Evolutionary conservation across 2,329 filamentous ascomycete genomes (phyloP).

Genomic region (Cladosporium sp.): DNA sequence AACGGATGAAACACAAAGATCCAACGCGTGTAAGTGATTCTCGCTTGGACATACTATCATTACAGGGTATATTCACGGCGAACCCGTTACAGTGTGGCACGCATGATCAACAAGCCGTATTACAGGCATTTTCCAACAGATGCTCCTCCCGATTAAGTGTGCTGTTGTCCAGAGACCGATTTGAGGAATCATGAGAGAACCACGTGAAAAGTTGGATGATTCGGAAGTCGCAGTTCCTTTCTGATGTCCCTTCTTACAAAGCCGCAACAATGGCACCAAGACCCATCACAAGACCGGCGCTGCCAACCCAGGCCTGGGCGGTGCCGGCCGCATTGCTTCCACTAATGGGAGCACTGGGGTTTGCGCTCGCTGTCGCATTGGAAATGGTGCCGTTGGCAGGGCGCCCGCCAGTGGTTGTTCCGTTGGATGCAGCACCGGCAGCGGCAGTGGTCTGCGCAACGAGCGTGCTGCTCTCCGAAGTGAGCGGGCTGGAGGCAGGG

Average conservation of each 20-base stretch:
- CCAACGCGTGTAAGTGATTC: too few species aligned
- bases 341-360: constrained; percentile 10
- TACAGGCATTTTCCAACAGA: too few species aligned
- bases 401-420: constrained; percentile 5
- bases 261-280: constrained; percentile 13
- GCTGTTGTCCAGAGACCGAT: too few species aligned
- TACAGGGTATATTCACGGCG: too few species aligned
- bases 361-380: constrained; percentile 1
- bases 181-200: too few species aligned
- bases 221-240: too few species aligned
- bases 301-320: constrained; percentile 10
- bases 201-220: too few species aligned
- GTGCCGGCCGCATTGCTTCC: constrained; percentile 8
- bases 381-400: constrained; percentile 9
- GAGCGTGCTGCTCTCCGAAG: constrained; percentile 8
- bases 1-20: too few species aligned
- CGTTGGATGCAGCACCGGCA: constrained; percentile 7
- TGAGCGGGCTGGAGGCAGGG: not conserved
- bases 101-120: too few species aligned
- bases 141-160: too few species aligned
- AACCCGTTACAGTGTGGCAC: too few species aligned
- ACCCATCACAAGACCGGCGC: constrained; percentile 12
- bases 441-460: constrained; percentile 3
- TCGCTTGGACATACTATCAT: too few species aligned
- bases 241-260: constrained; percentile 2